These are phyloP conservation scores for Wickerhamiella australiensis DNA, from an alignment of 805 yeast species.

Conservation along the genomic window DNA sequence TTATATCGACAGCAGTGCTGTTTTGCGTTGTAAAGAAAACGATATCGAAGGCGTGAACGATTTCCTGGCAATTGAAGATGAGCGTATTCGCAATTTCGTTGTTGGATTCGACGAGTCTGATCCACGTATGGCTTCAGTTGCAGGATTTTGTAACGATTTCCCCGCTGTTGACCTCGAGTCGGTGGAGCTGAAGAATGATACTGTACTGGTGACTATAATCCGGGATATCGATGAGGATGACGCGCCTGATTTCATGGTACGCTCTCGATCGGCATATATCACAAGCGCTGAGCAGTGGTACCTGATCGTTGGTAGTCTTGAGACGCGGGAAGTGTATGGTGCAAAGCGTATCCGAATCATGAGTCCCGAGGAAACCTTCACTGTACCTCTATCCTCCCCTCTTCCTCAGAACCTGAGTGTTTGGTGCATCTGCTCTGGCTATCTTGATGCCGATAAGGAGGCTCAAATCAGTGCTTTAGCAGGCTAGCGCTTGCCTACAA, in stretches of 20 bases:
- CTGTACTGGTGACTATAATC: conserved; percentile 31
- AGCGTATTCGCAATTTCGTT: conserved; percentile 43
- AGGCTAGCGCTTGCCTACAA: no score
- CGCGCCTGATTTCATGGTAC: conserved; percentile 12
- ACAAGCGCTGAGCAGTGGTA: conserved; percentile 42
- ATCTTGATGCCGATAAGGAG: conserved; percentile 87
- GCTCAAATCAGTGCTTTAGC: neutral
- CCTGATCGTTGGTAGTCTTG: conserved; percentile 66
- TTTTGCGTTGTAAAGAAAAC: conserved; percentile 41
- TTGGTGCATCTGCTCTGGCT: conserved; percentile 87
- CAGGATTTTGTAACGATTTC: conserved; percentile 77
- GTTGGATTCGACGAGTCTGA: conserved; percentile 41
- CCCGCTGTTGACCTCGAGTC: conserved; percentile 59
- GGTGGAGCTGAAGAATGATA: conserved; percentile 39
- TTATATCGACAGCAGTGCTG: conserved; percentile 37
- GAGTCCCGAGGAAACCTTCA: conserved; percentile 39
- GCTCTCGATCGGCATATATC: neutral
- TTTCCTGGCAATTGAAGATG: conserved; percentile 63
- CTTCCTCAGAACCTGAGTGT: conserved; percentile 42
- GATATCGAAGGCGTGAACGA: conserved; percentile 66
- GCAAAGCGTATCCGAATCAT: conserved; percentile 51
- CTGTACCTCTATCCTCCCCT: conserved; percentile 33
- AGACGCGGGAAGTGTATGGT: conserved; percentile 51
- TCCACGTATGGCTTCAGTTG: conserved; percentile 45
- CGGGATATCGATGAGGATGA: conserved; percentile 43